Percentiles rank a stretch among this genome's conserved stretches.
Evolutionary conservation across 805 yeast genomes (phyloP).

Genomic region (Brettanomyces nanus): DNA sequence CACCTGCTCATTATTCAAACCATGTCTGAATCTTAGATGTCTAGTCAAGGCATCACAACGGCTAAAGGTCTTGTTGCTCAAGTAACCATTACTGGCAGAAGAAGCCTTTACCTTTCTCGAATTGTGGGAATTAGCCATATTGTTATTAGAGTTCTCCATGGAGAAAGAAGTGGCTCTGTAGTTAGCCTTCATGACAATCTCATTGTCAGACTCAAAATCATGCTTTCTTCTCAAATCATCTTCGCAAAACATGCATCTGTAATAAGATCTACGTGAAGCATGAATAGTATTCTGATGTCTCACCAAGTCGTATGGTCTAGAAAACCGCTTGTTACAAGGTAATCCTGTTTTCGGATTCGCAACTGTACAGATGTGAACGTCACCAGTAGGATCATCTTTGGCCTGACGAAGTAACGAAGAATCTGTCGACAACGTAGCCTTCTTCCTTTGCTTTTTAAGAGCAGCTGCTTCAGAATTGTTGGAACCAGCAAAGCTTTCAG

Average conservation of each 20-base stretch:
- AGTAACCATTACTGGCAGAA: constrained; percentile 19
- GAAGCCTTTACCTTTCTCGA: constrained; percentile 31
- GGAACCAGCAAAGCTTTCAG: background rate
- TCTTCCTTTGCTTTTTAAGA: background rate
- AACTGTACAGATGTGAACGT: constrained; percentile 49
- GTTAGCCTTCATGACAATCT: constrained; percentile 28
- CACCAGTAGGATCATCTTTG: constrained; percentile 6
- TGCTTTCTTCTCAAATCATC: constrained; percentile 44
- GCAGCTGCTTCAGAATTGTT: background rate
- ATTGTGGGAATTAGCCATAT: constrained; percentile 24
- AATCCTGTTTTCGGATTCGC: constrained; percentile 52
- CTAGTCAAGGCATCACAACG: constrained; percentile 92
- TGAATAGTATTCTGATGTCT: constrained; percentile 97
- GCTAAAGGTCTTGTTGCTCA: constrained; percentile 64
- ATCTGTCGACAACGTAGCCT: background rate
- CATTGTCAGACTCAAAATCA: constrained; percentile 36
- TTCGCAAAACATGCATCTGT: constrained; percentile 82
- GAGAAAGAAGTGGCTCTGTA: constrained; percentile 22
- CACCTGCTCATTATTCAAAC: constrained; percentile 58
- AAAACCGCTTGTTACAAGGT: constrained; percentile 71
- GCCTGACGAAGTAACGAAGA: background rate
- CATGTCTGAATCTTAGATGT: constrained; percentile 89
- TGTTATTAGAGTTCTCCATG: constrained; percentile 22
- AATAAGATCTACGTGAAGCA: constrained; percentile 77
- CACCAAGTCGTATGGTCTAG: constrained; percentile 89